A percentile compares a stretch with the other conserved stretches of the same genome.
These are phyloP conservation scores for Teratosphaeria destructans DNA, from an alignment of 2,329 filamentous ascomycete species.

Conservation along the genomic window DNA sequence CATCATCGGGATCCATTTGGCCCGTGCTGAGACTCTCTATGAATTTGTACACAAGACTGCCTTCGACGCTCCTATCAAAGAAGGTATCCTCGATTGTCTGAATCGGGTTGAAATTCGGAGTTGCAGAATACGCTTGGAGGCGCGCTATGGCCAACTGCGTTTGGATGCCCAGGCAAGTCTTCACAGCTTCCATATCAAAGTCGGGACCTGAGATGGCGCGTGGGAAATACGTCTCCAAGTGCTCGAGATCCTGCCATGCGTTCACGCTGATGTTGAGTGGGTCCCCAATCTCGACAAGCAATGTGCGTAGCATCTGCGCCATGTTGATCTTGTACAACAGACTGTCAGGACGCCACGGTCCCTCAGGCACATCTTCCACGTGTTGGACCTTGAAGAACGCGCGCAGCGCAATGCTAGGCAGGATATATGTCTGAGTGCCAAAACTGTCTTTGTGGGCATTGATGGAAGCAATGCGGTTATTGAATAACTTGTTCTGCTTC, in stretches of 20 bases:
- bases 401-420: conserved; percentile 28
- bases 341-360: conserved; percentile 29
- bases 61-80: conserved; percentile 12
- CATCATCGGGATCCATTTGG: neutral
- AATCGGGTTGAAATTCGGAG: conserved; percentile 12
- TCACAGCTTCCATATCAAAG: conserved; percentile 9
- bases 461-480: conserved; percentile 25
- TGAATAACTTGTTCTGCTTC: conserved; percentile 28
- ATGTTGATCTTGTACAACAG: conserved; percentile 38
- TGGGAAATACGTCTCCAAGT: conserved; percentile 14
- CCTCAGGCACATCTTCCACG: conserved; percentile 15
- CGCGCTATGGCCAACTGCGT: conserved; percentile 18
- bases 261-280: conserved; percentile 18
- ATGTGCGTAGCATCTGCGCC: conserved; percentile 29
- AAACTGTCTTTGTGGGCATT: conserved; percentile 27
- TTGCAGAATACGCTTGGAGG: conserved; percentile 9
- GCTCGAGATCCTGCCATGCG: conserved; percentile 16
- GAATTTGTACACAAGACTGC: conserved; percentile 9
- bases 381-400: conserved; percentile 27
- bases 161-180: conserved; percentile 16
- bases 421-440: conserved; percentile 32
- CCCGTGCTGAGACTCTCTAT: conserved; percentile 3
- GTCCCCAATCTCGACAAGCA: conserved; percentile 23
- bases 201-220: conserved; percentile 13
- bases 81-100: conserved; percentile 15